Evolutionary conservation across 176 grass and related monocot species (phyloP).

Genomic region (Avena sativa): DNA sequence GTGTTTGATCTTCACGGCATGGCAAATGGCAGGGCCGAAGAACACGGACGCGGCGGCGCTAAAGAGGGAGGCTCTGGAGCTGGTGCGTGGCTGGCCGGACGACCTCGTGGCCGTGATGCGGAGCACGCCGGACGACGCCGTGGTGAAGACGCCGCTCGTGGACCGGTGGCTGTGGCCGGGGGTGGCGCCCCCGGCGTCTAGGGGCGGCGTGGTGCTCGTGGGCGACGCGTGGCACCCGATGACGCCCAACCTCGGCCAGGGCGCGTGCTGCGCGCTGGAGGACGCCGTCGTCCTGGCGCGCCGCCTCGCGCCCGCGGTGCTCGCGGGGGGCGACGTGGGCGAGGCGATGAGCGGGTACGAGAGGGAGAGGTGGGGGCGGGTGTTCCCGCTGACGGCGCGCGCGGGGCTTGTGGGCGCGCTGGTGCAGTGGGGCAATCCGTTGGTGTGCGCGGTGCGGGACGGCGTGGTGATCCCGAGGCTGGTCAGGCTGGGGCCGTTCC

Average conservation of each 20-base stretch:
- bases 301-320: constrained; percentile 48
- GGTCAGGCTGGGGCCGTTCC: constrained; percentile 71
- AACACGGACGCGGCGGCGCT: constrained; percentile 55
- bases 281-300: constrained; percentile 79
- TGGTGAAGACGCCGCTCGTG: constrained; percentile 78
- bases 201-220: constrained; percentile 62
- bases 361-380: constrained; percentile 69
- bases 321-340: not conserved
- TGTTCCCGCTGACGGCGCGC: constrained; percentile 78
- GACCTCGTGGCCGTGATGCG: constrained; percentile 71
- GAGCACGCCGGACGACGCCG: constrained; percentile 63
- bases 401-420: constrained; percentile 73
- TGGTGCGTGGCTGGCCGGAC: constrained; percentile 67
- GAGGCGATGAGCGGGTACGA: constrained; percentile 64
- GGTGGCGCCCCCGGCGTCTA: constrained; percentile 54
- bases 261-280: constrained; percentile 88
- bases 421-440: constrained; percentile 89
- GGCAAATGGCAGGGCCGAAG: constrained; percentile 54
- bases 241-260: constrained; percentile 97
- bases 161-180: constrained; percentile 95
- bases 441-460: constrained; percentile 74
- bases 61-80: constrained; percentile 73
- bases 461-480: constrained; percentile 75
- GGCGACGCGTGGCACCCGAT: constrained; percentile 99
- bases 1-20: not conserved